A percentile compares a stretch with the other conserved stretches of the same genome.
These are phyloP conservation scores for Yamadazyma laniorum DNA, from an alignment of 805 yeast species.

Conservation along the genomic window DNA sequence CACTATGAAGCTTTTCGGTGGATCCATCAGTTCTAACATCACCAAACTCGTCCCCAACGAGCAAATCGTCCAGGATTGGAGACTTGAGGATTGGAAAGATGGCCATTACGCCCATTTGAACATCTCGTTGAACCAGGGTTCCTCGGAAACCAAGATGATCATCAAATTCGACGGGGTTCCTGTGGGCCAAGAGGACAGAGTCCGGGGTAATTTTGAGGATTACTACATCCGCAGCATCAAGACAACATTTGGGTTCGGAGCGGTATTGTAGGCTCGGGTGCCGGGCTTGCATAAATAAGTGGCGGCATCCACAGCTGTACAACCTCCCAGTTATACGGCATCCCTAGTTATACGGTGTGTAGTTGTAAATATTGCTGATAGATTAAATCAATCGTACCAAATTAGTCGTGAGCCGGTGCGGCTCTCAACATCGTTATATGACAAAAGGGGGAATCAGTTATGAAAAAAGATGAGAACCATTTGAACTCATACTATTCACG, in stretches of 20 bases:
- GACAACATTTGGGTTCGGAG: conserved; percentile 91
- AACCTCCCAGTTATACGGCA: no score
- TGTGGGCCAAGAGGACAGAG: conserved; percentile 90
- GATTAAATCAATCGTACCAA: no score
- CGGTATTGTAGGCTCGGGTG: conserved; percentile 61
- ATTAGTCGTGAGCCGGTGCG: no score
- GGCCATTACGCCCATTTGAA: conserved; percentile 74
- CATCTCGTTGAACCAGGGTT: conserved; percentile 69
- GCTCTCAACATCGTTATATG: no score
- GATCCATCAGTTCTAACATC: conserved; percentile 75
- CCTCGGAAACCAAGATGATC: conserved; percentile 78
- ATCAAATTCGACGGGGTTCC: conserved; percentile 88
- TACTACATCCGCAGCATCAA: conserved; percentile 89
- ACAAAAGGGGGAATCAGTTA: no score
- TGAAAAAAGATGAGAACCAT: no score
- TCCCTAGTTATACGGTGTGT: no score
- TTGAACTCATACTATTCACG: no score
- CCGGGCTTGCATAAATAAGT: no score
- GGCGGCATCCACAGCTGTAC: no score
- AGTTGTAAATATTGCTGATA: no score
- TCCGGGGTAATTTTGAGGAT: conserved; percentile 79
- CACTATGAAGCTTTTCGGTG: conserved; percentile 75
- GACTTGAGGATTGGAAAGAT: conserved; percentile 83
- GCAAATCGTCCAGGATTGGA: conserved; percentile 75
- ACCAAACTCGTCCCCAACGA: conserved; percentile 56